Conservation (phyloP, 108 stramenopile species). For the Cyclotella kingstonii region DNA sequence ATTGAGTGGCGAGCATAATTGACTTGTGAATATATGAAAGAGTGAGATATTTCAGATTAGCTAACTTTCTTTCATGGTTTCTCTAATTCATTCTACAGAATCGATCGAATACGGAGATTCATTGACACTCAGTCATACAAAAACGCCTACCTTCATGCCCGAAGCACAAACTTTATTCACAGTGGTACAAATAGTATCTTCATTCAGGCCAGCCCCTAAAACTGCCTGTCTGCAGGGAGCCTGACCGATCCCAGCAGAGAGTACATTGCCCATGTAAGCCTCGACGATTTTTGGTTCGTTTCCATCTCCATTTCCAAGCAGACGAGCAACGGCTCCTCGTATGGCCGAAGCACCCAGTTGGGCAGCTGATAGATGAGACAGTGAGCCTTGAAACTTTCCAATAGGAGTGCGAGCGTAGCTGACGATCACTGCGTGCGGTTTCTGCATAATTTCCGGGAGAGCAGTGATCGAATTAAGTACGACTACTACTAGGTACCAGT, state of each 20-base stretch:
- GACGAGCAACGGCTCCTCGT: conserved; percentile 54
- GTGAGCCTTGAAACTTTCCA: conserved; percentile 80
- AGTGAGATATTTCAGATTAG: too few relatives aligned
- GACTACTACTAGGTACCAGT: too few relatives aligned
- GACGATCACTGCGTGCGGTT: conserved; percentile 75
- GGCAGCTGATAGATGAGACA: conserved; percentile 81
- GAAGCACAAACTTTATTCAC: conserved; percentile 97
- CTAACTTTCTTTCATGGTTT: too few relatives aligned
- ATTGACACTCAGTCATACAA: conserved; percentile 7
- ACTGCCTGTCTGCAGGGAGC: conserved; percentile 92
- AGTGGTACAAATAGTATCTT: conserved; percentile 65
- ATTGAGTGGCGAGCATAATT: conserved; percentile 79
- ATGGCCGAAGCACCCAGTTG: conserved; percentile 86
- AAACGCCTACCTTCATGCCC: conserved; percentile 76
- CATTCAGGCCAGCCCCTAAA: conserved; percentile 52
- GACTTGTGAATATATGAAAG: conserved; percentile 23
- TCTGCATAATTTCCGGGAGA: too few relatives aligned
- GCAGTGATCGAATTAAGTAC: too few relatives aligned
- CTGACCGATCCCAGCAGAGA: conserved; percentile 93
- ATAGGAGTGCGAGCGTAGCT: conserved; percentile 93
- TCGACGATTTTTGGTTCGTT: conserved; percentile 67
- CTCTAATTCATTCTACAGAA: not conserved
- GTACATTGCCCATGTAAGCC: conserved; percentile 94
- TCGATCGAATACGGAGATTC: not conserved
- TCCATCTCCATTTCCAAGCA: conserved; percentile 53